phyloP scores from a whole-genome alignment of 2,329 filamentous ascomycete genomes.

The Aspergillus sojae region DNA sequence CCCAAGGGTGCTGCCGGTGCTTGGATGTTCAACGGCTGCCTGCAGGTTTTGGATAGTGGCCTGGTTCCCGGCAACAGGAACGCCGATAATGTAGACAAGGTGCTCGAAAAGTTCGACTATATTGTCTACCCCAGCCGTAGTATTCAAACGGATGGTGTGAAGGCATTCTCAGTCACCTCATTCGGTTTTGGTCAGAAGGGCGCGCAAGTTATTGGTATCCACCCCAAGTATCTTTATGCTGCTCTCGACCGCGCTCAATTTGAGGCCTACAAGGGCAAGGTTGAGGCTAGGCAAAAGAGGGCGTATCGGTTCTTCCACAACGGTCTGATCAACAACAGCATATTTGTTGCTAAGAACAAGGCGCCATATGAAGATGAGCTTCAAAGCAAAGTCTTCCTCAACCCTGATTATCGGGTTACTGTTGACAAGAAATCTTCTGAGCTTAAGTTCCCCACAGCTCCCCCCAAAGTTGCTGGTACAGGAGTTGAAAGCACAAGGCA shows the following conservation, averaged over 20 bases:
- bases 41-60: conserved; percentile 92
- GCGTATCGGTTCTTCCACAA: conserved; percentile 99
- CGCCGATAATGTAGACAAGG: conserved; percentile 92
- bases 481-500: conserved; percentile 67
- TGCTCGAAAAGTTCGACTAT: conserved; percentile 97
- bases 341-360: conserved; percentile 94
- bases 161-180: conserved; percentile 97
- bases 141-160: conserved; percentile 97
- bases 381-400: conserved; percentile 85
- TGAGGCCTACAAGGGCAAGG: conserved; percentile 80
- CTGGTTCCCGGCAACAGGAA: conserved; percentile 97
- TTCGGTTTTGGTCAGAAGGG: conserved; percentile 99
- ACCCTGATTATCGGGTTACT: conserved; percentile 84
- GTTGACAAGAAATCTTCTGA: conserved; percentile 84
- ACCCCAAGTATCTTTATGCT: conserved; percentile 93
- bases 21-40: conserved; percentile 99
- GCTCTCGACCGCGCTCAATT: conserved; percentile 88
- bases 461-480: conserved; percentile 64
- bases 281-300: conserved; percentile 94
- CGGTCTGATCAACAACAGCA: conserved; percentile 93
- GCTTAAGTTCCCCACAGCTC: conserved; percentile 71
- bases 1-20: conserved; percentile 98
- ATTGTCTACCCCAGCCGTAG: conserved; percentile 94
- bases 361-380: conserved; percentile 88
- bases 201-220: conserved; percentile 93